Conservation (phyloP, 192 early-diverging fungal species). For the Coemansia sp. region DNA sequence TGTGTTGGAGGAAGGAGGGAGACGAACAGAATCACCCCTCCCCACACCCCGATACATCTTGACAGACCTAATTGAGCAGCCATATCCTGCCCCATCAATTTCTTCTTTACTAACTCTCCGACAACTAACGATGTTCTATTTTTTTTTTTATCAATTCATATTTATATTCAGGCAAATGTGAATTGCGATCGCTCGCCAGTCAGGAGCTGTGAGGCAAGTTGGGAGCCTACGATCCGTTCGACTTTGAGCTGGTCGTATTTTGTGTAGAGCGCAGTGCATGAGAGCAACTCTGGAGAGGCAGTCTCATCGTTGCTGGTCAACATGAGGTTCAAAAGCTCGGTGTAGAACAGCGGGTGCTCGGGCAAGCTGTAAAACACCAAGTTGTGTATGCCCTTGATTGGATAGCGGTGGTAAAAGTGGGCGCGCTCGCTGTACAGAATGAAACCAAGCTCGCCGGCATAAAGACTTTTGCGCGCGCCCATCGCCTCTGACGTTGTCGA, state of each 20-base stretch:
- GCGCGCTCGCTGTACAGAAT: slow-evolving; percentile 93
- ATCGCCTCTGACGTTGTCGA: slow-evolving; percentile 76
- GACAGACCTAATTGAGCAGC: no score
- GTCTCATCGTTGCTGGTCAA: slow-evolving; percentile 52
- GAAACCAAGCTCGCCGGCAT: slow-evolving; percentile 74
- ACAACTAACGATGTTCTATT: no score
- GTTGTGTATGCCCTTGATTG: slow-evolving; percentile 80
- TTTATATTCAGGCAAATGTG: slow-evolving; percentile 52
- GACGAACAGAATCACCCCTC: no score
- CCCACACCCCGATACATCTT: no score
- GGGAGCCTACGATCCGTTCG: slow-evolving; percentile 86
- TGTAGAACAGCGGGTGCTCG: slow-evolving; percentile 80
- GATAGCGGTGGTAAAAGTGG: slow-evolving; percentile 90
- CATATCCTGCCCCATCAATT: no score
- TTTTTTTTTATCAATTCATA: no score
- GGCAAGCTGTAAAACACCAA: slow-evolving; percentile 92
- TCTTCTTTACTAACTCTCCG: no score
- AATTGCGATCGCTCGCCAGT: slow-evolving; percentile 60
- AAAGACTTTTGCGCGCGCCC: slow-evolving; percentile 74
- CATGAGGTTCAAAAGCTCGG: slow-evolving; percentile 82
- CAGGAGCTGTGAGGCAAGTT: slow-evolving; percentile 71
- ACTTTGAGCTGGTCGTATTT: slow-evolving; percentile 85
- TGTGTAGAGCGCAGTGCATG: slow-evolving; percentile 70
- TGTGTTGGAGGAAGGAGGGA: no score
- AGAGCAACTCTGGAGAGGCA: slow-evolving; percentile 45